Evolutionary conservation across 1,284 basidiomycete species (phyloP).

Genomic region (Phellopilus nigrolimitatus): DNA sequence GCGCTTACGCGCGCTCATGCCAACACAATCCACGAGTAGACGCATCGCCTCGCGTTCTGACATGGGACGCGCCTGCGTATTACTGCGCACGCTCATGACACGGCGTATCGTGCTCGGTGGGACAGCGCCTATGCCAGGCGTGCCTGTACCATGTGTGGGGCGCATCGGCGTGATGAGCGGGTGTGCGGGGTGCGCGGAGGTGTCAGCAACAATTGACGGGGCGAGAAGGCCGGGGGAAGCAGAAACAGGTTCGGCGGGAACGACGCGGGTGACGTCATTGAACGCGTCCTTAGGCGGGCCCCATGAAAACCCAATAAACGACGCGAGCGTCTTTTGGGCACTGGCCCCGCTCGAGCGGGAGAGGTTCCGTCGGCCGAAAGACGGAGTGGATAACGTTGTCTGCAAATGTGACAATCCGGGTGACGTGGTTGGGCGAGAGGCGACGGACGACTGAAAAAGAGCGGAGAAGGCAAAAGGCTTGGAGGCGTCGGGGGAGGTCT

Average conservation of each 20-base stretch:
- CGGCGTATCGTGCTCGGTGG: slow-evolving; percentile 19
- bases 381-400: slow-evolving; percentile 35
- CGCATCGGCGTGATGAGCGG: slow-evolving; percentile 50
- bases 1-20: slow-evolving; percentile 76
- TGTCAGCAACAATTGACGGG: slow-evolving; percentile 15
- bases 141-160: slow-evolving; percentile 33
- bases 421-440: not conserved
- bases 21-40: slow-evolving; percentile 74
- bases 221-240: slow-evolving; percentile 22
- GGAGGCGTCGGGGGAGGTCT: slow-evolving; percentile 32
- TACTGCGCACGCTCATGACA: slow-evolving; percentile 48
- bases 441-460: slow-evolving; percentile 63
- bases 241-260: slow-evolving; percentile 16
- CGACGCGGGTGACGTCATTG: slow-evolving; percentile 24
- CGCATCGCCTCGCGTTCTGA: slow-evolving; percentile 80
- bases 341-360: not conserved
- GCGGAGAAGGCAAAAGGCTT: slow-evolving; percentile 69
- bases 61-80: slow-evolving; percentile 52
- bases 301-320: slow-evolving; percentile 83
- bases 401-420: slow-evolving; percentile 36
- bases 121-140: slow-evolving; percentile 35
- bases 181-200: slow-evolving; percentile 13
- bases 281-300: slow-evolving; percentile 66
- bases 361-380: slow-evolving; percentile 23
- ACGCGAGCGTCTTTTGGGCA: slow-evolving; percentile 37